Conservation (phyloP, 2,329 filamentous ascomycete species). For the Pseudogymnoascus sp. region DNA sequence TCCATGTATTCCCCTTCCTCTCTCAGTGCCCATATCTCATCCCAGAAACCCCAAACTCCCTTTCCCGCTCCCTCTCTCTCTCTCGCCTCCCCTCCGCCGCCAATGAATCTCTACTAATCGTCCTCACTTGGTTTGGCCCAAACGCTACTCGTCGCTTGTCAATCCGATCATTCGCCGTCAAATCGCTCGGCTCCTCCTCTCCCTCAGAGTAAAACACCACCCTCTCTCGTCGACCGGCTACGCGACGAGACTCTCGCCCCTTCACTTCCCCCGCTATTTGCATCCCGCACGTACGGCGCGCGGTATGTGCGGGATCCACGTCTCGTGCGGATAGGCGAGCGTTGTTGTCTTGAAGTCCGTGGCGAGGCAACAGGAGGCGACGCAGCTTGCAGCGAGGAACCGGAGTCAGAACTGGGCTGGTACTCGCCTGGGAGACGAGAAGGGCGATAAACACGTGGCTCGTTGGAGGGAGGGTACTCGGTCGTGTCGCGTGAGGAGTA, state of each 20-base stretch:
- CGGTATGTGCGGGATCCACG: not conserved
- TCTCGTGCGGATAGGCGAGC: not conserved
- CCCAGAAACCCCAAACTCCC: not conserved
- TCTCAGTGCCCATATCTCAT: not conserved
- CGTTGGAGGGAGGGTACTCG: not conserved
- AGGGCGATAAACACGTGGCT: not conserved
- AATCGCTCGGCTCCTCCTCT: not conserved
- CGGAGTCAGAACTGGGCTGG: not conserved
- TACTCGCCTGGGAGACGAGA: constrained; percentile 1
- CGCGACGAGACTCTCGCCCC: not conserved
- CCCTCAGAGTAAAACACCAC: not conserved
- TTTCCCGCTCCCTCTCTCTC: not conserved
- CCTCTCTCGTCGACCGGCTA: not conserved
- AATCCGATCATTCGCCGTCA: constrained; percentile 8
- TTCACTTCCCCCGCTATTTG: not conserved
- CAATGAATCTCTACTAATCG: constrained; percentile 1
- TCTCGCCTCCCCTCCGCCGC: not conserved
- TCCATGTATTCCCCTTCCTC: not conserved
- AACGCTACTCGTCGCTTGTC: not conserved
- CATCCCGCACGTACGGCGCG: not conserved
- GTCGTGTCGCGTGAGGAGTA: not conserved
- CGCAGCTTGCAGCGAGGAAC: not conserved
- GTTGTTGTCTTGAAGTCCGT: not conserved
- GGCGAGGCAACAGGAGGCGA: not conserved
- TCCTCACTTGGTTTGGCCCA: not conserved